Percentiles rank a stretch among this genome's conserved stretches.
These are phyloP conservation scores for Botrytis squamosa DNA, from an alignment of 2,329 filamentous ascomycete genomes.

Conservation along the genomic window DNA sequence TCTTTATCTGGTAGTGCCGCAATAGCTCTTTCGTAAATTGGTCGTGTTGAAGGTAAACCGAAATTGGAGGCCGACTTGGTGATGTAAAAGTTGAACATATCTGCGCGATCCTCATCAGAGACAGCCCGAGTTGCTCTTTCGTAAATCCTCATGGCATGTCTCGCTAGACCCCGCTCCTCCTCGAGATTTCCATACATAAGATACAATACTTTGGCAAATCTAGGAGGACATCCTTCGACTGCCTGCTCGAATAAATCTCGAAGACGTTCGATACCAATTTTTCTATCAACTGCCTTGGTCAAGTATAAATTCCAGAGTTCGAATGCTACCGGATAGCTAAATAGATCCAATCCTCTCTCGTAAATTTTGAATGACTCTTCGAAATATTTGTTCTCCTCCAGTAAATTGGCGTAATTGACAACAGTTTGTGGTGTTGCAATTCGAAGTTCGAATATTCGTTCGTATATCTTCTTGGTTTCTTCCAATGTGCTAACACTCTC, in stretches of 20 bases:
- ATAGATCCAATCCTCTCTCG: conserved; percentile 94
- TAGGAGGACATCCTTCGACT: conserved; percentile 88
- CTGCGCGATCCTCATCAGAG: conserved; percentile 86
- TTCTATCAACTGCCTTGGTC: conserved; percentile 93
- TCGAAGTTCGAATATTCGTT: conserved; percentile 94
- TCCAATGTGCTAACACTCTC: conserved; percentile 90
- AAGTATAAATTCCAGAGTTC: conserved; percentile 98
- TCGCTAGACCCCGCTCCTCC: conserved; percentile 88
- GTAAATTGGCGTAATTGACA: conserved; percentile 93
- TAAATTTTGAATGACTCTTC: conserved; percentile 99
- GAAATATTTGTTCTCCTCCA: conserved; percentile 93
- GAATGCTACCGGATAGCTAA: conserved; percentile 96
- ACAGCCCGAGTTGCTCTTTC: conserved; percentile 94
- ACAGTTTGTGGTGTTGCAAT: conserved; percentile 98
- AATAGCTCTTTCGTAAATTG: conserved; percentile 96
- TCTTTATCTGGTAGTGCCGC: conserved; percentile 89
- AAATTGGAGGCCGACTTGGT: conserved; percentile 99
- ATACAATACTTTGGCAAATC: conserved; percentile 93
- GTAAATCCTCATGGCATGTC: conserved; percentile 98
- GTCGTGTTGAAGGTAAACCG: conserved; percentile 86
- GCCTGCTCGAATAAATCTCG: conserved; percentile 97
- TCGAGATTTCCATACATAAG: conserved; percentile 98
- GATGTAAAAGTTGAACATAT: conserved; percentile 99
- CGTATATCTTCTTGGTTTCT: conserved; percentile 91
- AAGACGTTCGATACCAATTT: conserved; percentile 90